Percentiles rank a stretch among this genome's conserved stretches.
These are phyloP conservation scores for Coccinonectria pachysandricola DNA, from an alignment of 2,329 filamentous ascomycete genomes.

Conservation along the genomic window DNA sequence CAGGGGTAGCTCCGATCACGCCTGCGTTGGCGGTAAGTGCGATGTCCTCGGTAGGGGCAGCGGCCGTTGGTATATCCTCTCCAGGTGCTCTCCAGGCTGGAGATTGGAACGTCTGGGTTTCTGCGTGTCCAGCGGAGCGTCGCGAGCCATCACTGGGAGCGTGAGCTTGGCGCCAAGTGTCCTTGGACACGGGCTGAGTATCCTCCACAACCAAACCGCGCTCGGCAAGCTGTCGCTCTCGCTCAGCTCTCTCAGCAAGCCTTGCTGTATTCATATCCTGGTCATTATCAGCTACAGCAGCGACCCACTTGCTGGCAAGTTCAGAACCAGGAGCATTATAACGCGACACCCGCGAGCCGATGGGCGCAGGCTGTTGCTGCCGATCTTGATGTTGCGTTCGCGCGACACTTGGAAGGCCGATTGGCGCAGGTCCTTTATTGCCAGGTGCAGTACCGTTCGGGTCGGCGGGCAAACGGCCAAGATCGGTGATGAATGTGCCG, in stretches of 20 bases:
- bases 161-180: constrained; percentile 41
- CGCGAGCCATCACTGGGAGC: constrained; percentile 27
- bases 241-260: constrained; percentile 29
- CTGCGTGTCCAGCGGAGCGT: constrained; percentile 14
- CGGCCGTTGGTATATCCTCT: constrained; percentile 16
- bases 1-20: constrained; percentile 18
- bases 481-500: constrained; percentile 60
- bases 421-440: constrained; percentile 34
- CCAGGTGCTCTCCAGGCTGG: constrained; percentile 22
- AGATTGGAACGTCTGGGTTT: constrained; percentile 19
- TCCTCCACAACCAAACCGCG: constrained; percentile 35
- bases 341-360: constrained; percentile 22
- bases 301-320: constrained; percentile 32
- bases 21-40: constrained; percentile 14
- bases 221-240: constrained; percentile 33
- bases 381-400: constrained; percentile 18
- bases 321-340: constrained; percentile 21
- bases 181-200: constrained; percentile 37
- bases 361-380: constrained; percentile 21
- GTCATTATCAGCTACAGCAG: constrained; percentile 35
- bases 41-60: constrained; percentile 13
- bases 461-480: constrained; percentile 34
- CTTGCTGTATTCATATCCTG: constrained; percentile 31
- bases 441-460: constrained; percentile 25
- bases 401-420: constrained; percentile 26